Percentiles rank a stretch among this genome's conserved stretches.
phyloP scores from a whole-genome alignment of 2,329 filamentous ascomycete genomes.

The Trichoderma sp. region DNA sequence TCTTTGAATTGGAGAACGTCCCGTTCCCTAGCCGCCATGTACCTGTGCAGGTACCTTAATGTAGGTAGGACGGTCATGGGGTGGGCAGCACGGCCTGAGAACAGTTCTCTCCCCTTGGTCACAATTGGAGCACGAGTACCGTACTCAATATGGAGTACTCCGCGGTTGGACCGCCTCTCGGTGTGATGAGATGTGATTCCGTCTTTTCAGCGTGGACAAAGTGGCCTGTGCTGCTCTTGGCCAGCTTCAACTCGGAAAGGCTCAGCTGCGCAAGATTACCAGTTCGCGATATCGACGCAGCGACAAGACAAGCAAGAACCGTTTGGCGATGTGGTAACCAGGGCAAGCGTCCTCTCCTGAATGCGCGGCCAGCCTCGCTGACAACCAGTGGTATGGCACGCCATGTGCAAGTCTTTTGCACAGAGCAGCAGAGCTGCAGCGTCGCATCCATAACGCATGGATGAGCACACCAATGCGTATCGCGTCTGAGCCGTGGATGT shows the following conservation, averaged over 20 bases:
- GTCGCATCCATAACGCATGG: conserved; percentile 14
- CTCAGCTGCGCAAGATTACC: conserved; percentile 13
- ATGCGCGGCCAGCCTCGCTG: conserved; percentile 1
- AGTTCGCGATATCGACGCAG: conserved; percentile 14
- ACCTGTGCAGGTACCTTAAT: not conserved
- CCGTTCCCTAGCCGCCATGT: not conserved
- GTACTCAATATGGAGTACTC: not conserved
- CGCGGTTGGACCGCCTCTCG: not conserved
- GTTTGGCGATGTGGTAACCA: not conserved
- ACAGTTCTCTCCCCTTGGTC: not conserved
- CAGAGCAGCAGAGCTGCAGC: not conserved
- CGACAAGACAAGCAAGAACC: conserved; percentile 1
- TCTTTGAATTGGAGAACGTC: not conserved
- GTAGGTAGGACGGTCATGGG: conserved; percentile 4
- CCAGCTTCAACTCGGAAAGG: not conserved
- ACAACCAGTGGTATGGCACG: not conserved
- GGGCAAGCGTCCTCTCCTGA: not conserved
- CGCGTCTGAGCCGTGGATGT: not conserved
- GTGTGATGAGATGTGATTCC: conserved; percentile 4
- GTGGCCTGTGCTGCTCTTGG: conserved; percentile 19
- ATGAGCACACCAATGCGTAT: conserved; percentile 14
- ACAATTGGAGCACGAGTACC: not conserved
- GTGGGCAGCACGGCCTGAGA: not conserved
- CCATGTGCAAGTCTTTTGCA: not conserved
- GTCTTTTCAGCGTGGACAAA: not conserved